Evolutionary conservation across 768 basidiomycete genomes (phyloP).

Genomic region (Rubroboletus pulcherrimus): DNA sequence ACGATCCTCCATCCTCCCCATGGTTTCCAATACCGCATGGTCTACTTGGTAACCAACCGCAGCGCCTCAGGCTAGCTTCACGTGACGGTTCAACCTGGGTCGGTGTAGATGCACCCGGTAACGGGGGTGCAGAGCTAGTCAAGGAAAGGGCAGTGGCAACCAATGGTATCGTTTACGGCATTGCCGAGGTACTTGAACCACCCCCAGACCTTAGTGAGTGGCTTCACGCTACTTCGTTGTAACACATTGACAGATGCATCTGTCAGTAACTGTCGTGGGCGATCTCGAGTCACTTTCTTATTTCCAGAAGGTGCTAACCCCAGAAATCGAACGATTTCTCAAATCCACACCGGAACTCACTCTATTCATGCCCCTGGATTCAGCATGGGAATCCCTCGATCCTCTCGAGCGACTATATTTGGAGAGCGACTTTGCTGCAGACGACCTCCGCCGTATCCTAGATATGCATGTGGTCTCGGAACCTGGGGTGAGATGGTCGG

Average conservation of each 20-base stretch:
- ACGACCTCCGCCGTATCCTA: conserved; percentile 75
- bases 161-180: conserved; percentile 78
- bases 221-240: background rate
- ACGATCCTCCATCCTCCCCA: conserved; percentile 68
- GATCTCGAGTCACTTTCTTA: conserved; percentile 64
- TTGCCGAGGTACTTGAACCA: conserved; percentile 68
- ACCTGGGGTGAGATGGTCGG: conserved; percentile 61
- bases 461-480: conserved; percentile 70
- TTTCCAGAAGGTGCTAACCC: conserved; percentile 67
- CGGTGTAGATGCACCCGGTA: conserved; percentile 75
- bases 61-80: conserved; percentile 66
- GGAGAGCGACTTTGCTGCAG: conserved; percentile 79
- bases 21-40: conserved; percentile 87
- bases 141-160: conserved; percentile 54
- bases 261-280: conserved; percentile 56
- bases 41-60: conserved; percentile 74
- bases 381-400: conserved; percentile 78
- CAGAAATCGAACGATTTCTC: conserved; percentile 52
- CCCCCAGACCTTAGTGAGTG: conserved; percentile 71
- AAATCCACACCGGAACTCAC: conserved; percentile 73
- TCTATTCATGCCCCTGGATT: conserved; percentile 82
- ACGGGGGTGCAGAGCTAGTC: conserved; percentile 65
- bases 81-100: conserved; percentile 50
- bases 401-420: conserved; percentile 81
- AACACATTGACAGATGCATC: background rate